These are phyloP conservation scores for Phylloporus sp. DNA, from an alignment of 768 basidiomycete genomes.

Conservation along the genomic window DNA sequence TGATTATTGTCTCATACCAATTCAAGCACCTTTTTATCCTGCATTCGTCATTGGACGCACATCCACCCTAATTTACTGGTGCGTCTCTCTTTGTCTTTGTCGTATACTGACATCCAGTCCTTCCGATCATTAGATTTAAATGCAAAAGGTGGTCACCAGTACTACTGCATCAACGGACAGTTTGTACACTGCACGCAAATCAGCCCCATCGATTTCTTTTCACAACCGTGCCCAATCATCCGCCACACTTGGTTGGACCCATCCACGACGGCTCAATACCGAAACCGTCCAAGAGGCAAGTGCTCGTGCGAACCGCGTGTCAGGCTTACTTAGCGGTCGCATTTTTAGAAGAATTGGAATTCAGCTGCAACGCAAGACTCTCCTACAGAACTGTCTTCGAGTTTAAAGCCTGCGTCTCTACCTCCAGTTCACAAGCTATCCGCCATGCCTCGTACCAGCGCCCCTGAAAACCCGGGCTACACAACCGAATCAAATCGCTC, in stretches of 20 bases:
- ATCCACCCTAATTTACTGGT: slow-evolving; percentile 47
- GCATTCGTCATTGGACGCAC: slow-evolving; percentile 42
- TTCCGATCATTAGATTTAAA: slow-evolving; percentile 46
- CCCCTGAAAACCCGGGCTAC: slow-evolving; percentile 20
- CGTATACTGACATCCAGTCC: slow-evolving; percentile 20
- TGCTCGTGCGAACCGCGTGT: slow-evolving; percentile 24
- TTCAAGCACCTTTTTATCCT: slow-evolving; percentile 44
- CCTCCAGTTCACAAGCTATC: slow-evolving; percentile 37
- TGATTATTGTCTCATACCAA: slow-evolving; percentile 48
- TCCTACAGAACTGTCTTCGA: slow-evolving; percentile 32
- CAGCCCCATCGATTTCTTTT: slow-evolving; percentile 30
- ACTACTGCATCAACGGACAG: slow-evolving; percentile 39
- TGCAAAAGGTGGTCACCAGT: slow-evolving; percentile 67
- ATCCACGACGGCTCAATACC: slow-evolving; percentile 33
- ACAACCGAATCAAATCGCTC: slow-evolving; percentile 27
- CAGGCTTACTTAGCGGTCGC: slow-evolving; percentile 15
- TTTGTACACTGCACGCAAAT: slow-evolving; percentile 36
- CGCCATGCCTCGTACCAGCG: slow-evolving; percentile 47
- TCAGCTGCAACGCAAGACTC: slow-evolving; percentile 39
- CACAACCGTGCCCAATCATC: slow-evolving; percentile 30
- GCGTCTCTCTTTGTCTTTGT: slow-evolving; percentile 21
- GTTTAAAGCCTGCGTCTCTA: slow-evolving; percentile 30
- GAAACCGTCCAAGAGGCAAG: slow-evolving; percentile 46
- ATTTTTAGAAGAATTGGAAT: slow-evolving; percentile 45
- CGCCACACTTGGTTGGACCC: slow-evolving; percentile 46